Conservation (phyloP, 164 flowering plant species). For the Dillenia turbinata region DNA sequence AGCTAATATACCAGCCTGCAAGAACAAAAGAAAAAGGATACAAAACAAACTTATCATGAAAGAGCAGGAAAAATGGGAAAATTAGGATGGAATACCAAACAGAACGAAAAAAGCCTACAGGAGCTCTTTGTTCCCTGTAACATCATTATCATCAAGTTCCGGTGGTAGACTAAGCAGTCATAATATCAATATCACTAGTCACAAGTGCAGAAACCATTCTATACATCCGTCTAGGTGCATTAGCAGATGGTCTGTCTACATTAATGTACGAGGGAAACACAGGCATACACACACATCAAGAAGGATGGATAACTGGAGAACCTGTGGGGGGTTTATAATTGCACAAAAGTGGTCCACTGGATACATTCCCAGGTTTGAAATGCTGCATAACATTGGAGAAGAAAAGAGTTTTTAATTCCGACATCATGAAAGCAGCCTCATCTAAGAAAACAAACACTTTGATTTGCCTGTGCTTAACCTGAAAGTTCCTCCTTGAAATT, state of each 20-base stretch:
- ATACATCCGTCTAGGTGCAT: too few species aligned
- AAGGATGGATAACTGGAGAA: slow-evolving; percentile 13
- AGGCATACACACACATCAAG: neutral
- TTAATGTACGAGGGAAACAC: neutral
- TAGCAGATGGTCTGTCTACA: neutral
- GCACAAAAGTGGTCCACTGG: slow-evolving; percentile 97
- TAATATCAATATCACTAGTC: too few species aligned
- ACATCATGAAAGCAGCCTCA: neutral
- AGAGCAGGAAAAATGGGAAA: neutral
- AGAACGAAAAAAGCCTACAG: too few species aligned
- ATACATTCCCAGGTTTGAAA: slow-evolving; percentile 98
- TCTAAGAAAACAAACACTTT: neutral
- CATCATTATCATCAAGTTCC: too few species aligned
- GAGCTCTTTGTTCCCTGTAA: too few species aligned
- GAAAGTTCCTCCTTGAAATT: slow-evolving; percentile 98
- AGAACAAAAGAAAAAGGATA: slow-evolving; percentile 8
- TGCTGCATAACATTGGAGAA: slow-evolving; percentile 49
- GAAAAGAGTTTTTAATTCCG: neutral
- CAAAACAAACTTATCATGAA: neutral
- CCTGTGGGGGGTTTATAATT: slow-evolving; percentile 98
- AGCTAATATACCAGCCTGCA: slow-evolving; percentile 93
- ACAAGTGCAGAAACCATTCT: too few species aligned
- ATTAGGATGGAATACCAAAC: neutral
- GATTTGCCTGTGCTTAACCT: slow-evolving; percentile 38
- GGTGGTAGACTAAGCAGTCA: too few species aligned